Evolutionary conservation across 2,329 filamentous ascomycete species (phyloP), one percentile per base, ranked within the genome.

Genomic region (Myriangium duriaei): DNA sequence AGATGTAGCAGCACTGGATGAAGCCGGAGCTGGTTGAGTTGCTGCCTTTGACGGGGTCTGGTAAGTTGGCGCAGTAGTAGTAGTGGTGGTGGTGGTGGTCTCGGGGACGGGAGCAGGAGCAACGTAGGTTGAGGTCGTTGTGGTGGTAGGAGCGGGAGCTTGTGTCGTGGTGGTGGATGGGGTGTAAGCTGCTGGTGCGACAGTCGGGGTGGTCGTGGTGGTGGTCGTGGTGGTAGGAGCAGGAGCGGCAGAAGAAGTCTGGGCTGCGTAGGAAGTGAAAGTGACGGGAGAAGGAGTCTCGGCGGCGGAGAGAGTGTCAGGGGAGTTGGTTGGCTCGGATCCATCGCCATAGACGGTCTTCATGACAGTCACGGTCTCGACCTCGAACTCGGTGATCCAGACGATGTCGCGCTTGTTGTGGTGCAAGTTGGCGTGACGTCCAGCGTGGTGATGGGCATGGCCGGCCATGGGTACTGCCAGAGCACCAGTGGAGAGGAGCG

Each of bases 341-440:
- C 30, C 34, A 50, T 61, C 50, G 14, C 65, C 57, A 57, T 59
- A 68, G 52, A 73, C 44, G 42, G 66, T 69, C 45, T 59, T 62
- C 42, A 63, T 66, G 34, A 72, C 53, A 30, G 67, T 72, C 39
- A 65, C 63, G 48, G 63, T 61, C 38, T 63, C 64, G 36, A 63
- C 54, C 14, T 64, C 59, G 26, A 58, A 62, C 33, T 68, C 59
- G 17, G 68, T 72, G 45, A 67, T 58, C 57, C 61, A 69, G 38
- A 68, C 64, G 26, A 68, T 51, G 35, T 62, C 62, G 44, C 60
- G 60, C 44, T 62, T 60, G 46, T 54, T 49, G 15, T 19, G 15
- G 30, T 39, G 36, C 17, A 26, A 15, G 30, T 39, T 29, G n/a
- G 13, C 30, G 15, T 39, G 36, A 16, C 19, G 28, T n/a, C 28